phyloP scores from a whole-genome alignment of 75 land plant species.

The Picea sitchensis region DNA sequence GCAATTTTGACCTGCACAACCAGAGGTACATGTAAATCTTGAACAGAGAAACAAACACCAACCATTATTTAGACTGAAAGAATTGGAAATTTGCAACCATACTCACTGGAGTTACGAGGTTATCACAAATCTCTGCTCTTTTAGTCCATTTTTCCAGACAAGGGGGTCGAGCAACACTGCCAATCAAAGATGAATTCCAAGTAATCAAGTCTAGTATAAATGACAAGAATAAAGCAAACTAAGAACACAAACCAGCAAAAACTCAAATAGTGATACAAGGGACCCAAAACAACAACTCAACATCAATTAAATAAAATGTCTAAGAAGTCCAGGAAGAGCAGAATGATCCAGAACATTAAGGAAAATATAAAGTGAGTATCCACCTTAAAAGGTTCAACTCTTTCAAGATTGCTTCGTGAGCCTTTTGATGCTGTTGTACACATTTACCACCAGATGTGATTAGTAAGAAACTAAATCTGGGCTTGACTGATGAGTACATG shows the following conservation, averaged over 20 bases:
- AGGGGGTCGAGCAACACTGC: constrained; percentile 57
- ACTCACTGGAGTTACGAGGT: constrained; percentile 63
- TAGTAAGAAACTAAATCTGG: neutral
- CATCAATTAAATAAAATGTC: neutral
- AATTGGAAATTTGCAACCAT: neutral
- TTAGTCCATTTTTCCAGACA: constrained; percentile 68
- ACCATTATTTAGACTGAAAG: neutral
- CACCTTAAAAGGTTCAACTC: constrained; percentile 54
- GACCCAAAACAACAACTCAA: neutral
- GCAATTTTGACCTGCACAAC: constrained; percentile 77
- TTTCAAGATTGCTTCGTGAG: constrained; percentile 79
- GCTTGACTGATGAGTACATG: neutral
- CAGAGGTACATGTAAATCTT: neutral
- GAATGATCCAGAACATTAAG: neutral
- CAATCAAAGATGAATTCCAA: neutral
- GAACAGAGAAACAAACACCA: neutral
- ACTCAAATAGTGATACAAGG: neutral
- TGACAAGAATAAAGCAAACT: neutral
- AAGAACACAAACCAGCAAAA: neutral
- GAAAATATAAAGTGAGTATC: neutral
- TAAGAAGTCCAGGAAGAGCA: neutral
- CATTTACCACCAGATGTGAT: neutral
- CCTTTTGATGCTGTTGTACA: constrained; percentile 64
- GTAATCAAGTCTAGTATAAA: neutral
- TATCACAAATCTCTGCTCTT: constrained; percentile 65